Evolutionary conservation across 179 eudicot species (phyloP).

Genomic region (Beta macrorhiza): DNA sequence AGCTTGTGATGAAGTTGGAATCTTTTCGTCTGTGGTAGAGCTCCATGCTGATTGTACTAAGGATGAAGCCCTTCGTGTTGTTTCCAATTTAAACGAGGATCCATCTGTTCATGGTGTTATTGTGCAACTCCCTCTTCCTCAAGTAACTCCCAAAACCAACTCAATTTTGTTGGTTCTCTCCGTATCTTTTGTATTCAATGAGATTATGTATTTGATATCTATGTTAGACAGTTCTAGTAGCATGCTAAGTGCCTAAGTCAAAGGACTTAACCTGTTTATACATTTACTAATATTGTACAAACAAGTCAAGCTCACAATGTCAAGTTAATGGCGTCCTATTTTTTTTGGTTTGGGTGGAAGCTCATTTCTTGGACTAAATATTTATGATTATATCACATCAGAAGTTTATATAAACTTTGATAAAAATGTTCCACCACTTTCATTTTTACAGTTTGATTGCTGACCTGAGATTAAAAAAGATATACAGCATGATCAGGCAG

Average conservation of each 20-base stretch:
- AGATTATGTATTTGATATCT: neutral
- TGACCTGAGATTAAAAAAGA: neutral
- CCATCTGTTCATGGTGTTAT: slow-evolving; percentile 51
- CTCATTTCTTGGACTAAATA: neutral
- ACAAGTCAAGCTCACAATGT: neutral
- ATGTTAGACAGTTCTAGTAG: neutral
- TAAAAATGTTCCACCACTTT: neutral
- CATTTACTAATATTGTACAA: neutral
- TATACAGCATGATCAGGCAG: neutral
- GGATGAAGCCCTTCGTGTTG: slow-evolving; percentile 36
- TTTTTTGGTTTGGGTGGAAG: neutral
- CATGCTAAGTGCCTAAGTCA: neutral
- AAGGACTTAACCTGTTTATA: neutral
- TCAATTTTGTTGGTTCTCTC: neutral
- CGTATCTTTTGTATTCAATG: neutral
- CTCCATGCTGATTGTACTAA: slow-evolving; percentile 45
- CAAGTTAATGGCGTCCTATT: neutral
- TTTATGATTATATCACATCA: neutral
- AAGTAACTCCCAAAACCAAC: slow-evolving; percentile 35
- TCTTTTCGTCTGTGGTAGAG: slow-evolving; percentile 34
- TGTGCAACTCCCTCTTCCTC: slow-evolving; percentile 60
- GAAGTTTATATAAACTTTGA: neutral
- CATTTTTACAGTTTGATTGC: neutral
- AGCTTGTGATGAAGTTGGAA: slow-evolving; percentile 57
- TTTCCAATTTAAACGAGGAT: slow-evolving; percentile 39